phyloP scores from a whole-genome alignment of 2,329 filamentous ascomycete genomes.

The Beauveria australis region DNA sequence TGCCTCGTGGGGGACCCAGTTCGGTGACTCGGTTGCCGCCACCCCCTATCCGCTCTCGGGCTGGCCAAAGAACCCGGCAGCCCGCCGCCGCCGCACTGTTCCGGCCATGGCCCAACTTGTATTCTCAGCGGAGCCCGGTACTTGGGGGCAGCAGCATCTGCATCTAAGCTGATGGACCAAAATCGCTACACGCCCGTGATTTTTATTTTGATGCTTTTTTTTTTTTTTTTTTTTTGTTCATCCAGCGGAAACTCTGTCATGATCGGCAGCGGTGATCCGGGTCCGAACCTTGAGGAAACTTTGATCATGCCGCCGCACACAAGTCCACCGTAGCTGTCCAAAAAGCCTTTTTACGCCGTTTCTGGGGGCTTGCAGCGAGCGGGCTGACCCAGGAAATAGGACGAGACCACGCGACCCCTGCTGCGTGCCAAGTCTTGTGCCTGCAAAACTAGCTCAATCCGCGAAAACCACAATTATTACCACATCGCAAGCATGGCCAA shows the following conservation, averaged over 20 bases:
- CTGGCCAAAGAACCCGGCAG: slow-evolving; percentile 5
- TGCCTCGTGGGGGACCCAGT: background rate
- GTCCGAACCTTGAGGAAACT: background rate
- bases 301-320: background rate
- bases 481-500: too few relatives aligned
- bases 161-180: background rate
- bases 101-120: background rate
- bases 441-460: too few relatives aligned
- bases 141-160: background rate
- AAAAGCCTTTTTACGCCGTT: too few relatives aligned
- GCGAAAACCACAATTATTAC: too few relatives aligned
- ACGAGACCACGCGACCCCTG: too few relatives aligned
- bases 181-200: background rate
- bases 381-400: background rate
- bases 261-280: background rate
- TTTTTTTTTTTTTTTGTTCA: too few relatives aligned
- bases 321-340: background rate
- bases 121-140: background rate
- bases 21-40: slow-evolving; percentile 2
- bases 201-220: too few relatives aligned
- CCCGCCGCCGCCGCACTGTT: background rate
- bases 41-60: slow-evolving; percentile 7
- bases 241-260: background rate
- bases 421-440: too few relatives aligned
- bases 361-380: too few relatives aligned